Evolutionary conservation across 805 yeast species (phyloP).

Genomic region (Saturnispora sanitii): DNA sequence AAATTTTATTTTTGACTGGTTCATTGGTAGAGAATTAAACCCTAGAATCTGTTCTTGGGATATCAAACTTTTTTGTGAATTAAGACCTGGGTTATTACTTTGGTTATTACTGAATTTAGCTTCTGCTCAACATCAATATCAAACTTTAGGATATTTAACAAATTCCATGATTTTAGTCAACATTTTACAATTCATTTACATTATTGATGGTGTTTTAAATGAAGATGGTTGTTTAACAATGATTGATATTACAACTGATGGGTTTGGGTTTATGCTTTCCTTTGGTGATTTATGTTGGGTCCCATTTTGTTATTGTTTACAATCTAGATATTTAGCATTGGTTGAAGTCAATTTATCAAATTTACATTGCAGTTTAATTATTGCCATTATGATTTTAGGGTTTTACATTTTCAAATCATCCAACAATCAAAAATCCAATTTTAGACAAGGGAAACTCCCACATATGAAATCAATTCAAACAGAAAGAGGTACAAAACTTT

Average conservation of each 20-base stretch:
- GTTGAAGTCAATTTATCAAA: slow-evolving; percentile 48
- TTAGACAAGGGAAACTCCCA: slow-evolving; percentile 65
- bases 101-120: slow-evolving; percentile 77
- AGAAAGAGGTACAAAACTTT: slow-evolving; percentile 64
- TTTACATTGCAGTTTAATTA: slow-evolving; percentile 30
- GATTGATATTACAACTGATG: slow-evolving; percentile 96
- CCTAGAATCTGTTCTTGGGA: slow-evolving; percentile 84
- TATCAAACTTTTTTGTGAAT: slow-evolving; percentile 83
- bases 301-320: slow-evolving; percentile 85
- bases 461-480: slow-evolving; percentile 66
- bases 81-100: slow-evolving; percentile 86
- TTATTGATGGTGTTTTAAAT: slow-evolving; percentile 84
- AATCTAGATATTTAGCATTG: slow-evolving; percentile 69
- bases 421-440: slow-evolving; percentile 75
- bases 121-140: slow-evolving; percentile 73
- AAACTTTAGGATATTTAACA: slow-evolving; percentile 35
- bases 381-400: slow-evolving; percentile 43
- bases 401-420: slow-evolving; percentile 76
- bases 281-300: slow-evolving; percentile 91
- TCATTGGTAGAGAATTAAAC: slow-evolving; percentile 91
- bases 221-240: slow-evolving; percentile 84
- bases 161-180: slow-evolving; percentile 68
- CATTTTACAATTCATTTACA: slow-evolving; percentile 66
- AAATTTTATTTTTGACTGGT: slow-evolving; percentile 77
- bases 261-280: slow-evolving; percentile 92